phyloP scores from a whole-genome alignment of 2,329 filamentous ascomycete genomes.

The Diaporthe vaccinii region DNA sequence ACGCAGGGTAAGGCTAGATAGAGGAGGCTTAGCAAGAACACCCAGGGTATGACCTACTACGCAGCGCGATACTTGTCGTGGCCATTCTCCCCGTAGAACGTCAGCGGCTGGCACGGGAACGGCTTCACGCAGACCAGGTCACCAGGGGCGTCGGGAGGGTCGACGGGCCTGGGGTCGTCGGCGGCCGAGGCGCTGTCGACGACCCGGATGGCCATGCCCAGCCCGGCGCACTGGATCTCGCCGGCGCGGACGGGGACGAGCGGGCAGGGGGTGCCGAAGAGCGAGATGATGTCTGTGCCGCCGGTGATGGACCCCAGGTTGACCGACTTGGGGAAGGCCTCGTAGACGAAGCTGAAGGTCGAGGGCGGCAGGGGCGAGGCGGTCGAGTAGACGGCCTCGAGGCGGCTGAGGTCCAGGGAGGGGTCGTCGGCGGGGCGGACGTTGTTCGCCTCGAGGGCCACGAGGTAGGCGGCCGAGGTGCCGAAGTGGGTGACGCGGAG shows the following conservation, averaged over 20 bases:
- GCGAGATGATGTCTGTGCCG: conserved; percentile 95
- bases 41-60: conserved; percentile 72
- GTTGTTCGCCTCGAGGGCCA: conserved; percentile 85
- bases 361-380: conserved; percentile 93
- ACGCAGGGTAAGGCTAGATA: too few species aligned
- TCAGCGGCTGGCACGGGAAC: conserved; percentile 92
- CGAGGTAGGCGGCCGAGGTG: conserved; percentile 94
- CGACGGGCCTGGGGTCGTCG: conserved; percentile 59
- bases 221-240: conserved; percentile 82
- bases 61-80: conserved; percentile 83
- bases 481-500: conserved; percentile 92
- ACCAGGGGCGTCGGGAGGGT: conserved; percentile 77
- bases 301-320: conserved; percentile 95
- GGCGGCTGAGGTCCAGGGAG: conserved; percentile 69
- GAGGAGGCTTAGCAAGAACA: too few species aligned
- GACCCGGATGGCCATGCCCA: conserved; percentile 82
- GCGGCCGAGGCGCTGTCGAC: conserved; percentile 68
- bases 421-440: conserved; percentile 70
- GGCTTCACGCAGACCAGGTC: conserved; percentile 89
- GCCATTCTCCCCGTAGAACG: conserved; percentile 84
- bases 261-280: conserved; percentile 89
- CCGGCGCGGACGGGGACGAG: conserved; percentile 79
- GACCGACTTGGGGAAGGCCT: conserved; percentile 81
- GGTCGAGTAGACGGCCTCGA: conserved; percentile 93
- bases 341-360: conserved; percentile 92